Conservation (phyloP, 148 eudicot species). For the Dianthus caryophyllus region DNA sequence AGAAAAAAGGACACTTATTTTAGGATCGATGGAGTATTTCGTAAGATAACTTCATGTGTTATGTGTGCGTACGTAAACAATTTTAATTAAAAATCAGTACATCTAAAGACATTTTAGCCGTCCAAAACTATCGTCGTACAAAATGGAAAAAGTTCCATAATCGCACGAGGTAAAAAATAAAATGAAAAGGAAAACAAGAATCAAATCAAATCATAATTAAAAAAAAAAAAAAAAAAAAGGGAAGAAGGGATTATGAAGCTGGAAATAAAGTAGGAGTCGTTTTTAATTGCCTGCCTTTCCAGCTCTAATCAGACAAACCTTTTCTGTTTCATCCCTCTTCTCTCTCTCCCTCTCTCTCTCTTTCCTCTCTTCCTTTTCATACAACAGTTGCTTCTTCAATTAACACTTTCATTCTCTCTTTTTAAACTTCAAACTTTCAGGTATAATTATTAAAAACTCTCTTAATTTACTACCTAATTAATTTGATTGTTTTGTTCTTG, state of each 20-base stretch:
- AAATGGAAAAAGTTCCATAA: no score
- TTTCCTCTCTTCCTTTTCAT: slow-evolving; percentile 1
- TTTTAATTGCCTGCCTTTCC: neutral
- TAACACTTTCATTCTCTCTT: neutral
- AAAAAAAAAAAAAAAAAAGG: neutral
- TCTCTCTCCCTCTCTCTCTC: slow-evolving; percentile 10
- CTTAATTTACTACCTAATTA: neutral
- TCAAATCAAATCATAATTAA: neutral
- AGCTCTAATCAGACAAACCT: slow-evolving; percentile 40
- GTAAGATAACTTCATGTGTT: no score
- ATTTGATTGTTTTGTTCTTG: neutral
- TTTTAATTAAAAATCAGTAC: no score
- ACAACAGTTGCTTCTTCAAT: no score
- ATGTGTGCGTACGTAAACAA: no score
- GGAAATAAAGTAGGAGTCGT: slow-evolving; percentile 27
- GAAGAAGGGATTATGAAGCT: slow-evolving; percentile 17
- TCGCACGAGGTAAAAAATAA: no score
- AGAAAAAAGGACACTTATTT: no score
- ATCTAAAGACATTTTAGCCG: no score
- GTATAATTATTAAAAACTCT: neutral
- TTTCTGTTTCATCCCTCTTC: slow-evolving; percentile 6
- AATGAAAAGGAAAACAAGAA: no score
- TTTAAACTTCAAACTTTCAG: slow-evolving; percentile 15
- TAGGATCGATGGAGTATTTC: no score
- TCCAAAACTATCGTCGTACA: no score